Conservation (phyloP, 1,284 basidiomycete species). For the Fomitopsis palustris region DNA sequence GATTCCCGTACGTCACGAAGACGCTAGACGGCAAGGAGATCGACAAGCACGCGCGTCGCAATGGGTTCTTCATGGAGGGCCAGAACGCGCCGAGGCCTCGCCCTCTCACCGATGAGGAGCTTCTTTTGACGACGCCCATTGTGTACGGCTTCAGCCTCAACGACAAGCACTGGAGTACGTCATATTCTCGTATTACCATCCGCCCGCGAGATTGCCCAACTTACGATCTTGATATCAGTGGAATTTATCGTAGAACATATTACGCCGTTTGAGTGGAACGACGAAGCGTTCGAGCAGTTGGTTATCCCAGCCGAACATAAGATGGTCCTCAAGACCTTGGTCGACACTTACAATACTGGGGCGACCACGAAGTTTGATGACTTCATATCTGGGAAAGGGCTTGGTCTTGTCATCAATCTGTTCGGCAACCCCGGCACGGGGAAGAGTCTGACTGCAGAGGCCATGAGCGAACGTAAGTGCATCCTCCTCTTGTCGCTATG, state of each 20-base stretch:
- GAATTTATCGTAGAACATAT: constrained; percentile 55
- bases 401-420: constrained; percentile 57
- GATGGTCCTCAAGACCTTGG: constrained; percentile 50
- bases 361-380: constrained; percentile 47
- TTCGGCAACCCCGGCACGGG: constrained; percentile 59
- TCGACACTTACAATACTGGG: constrained; percentile 51
- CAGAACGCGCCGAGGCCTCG: constrained; percentile 10
- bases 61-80: constrained; percentile 5
- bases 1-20: constrained; percentile 24
- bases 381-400: constrained; percentile 60
- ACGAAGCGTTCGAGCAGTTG: constrained; percentile 54
- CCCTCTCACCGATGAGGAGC: constrained; percentile 46
- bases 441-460: constrained; percentile 50
- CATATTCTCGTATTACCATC: constrained; percentile 8
- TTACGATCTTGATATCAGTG: constrained; percentile 31
- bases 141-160: constrained; percentile 58
- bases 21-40: constrained; percentile 27
- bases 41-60: constrained; percentile 25
- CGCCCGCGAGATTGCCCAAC: background rate
- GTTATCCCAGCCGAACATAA: constrained; percentile 53
- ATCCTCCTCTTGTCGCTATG: background rate
- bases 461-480: constrained; percentile 34
- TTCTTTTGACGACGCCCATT: constrained; percentile 50
- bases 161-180: constrained; percentile 55
- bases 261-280: constrained; percentile 49